A percentile compares a stretch with the other conserved stretches of the same genome.
Evolutionary conservation across 768 basidiomycete species (phyloP).

Genomic region (Tricholoma matsutake): DNA sequence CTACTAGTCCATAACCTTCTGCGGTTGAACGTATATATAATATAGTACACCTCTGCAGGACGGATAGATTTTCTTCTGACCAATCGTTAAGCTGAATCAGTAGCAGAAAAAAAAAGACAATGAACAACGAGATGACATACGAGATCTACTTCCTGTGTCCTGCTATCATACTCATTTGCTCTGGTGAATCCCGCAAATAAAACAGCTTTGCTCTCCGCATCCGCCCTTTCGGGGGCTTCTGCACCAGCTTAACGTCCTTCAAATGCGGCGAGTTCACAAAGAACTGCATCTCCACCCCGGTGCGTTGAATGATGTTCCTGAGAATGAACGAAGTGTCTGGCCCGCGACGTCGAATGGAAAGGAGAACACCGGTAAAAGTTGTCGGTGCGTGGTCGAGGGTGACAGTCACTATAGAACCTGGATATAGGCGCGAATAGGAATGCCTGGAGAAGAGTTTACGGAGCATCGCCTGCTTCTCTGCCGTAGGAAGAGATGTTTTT

Average conservation of each 20-base stretch:
- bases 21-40: not conserved
- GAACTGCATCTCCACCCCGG: conserved; percentile 92
- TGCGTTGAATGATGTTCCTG: conserved; percentile 87
- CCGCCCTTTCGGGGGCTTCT: conserved; percentile 56
- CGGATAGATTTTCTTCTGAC: not conserved
- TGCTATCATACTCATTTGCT: conserved; percentile 79
- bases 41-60: not conserved
- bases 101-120: not conserved
- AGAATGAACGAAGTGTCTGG: conserved; percentile 85
- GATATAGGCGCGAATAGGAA: conserved; percentile 63
- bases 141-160: conserved; percentile 35
- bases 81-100: not conserved
- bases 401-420: conserved; percentile 87
- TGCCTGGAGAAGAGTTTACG: conserved; percentile 67
- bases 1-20: not conserved
- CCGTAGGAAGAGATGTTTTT: conserved; percentile 57
- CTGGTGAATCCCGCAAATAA: conserved; percentile 78
- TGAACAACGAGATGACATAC: conserved; percentile 10
- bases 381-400: conserved; percentile 75
- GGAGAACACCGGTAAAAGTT: conserved; percentile 84
- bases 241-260: conserved; percentile 81
- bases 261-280: conserved; percentile 83
- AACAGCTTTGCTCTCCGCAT: conserved; percentile 79
- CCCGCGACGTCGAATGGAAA: conserved; percentile 79
- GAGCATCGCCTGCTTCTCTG: conserved; percentile 69